These are phyloP conservation scores for Steccherinum ochraceum DNA, from an alignment of 768 basidiomycete species.

Conservation along the genomic window DNA sequence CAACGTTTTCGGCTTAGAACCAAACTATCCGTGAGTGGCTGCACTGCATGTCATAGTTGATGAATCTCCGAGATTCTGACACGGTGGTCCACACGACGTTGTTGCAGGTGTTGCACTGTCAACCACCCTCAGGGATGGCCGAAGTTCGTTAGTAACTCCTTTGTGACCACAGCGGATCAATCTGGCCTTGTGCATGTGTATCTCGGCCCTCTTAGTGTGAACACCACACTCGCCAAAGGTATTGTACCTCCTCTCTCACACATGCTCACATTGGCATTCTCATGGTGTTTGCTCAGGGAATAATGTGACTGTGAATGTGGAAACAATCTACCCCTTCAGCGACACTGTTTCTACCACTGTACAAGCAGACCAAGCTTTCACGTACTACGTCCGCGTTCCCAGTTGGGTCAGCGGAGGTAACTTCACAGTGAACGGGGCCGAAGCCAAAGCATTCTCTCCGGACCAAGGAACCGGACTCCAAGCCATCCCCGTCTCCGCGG, in stretches of 20 bases:
- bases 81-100: neutral
- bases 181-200: conserved; percentile 42
- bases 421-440: conserved; percentile 31
- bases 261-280: neutral
- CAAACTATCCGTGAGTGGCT: conserved; percentile 42
- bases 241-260: conserved; percentile 16
- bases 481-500: conserved; percentile 31
- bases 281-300: conserved; percentile 26
- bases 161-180: conserved; percentile 40
- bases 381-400: conserved; percentile 43
- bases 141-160: conserved; percentile 47
- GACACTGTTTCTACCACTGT: conserved; percentile 42
- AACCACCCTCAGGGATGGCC: conserved; percentile 51
- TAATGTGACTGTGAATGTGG: conserved; percentile 35
- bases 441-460: conserved; percentile 31
- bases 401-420: conserved; percentile 44
- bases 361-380: conserved; percentile 35
- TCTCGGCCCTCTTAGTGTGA: conserved; percentile 40
- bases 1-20: conserved; percentile 44
- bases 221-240: conserved; percentile 32
- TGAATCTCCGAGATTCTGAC: neutral
- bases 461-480: conserved; percentile 37
- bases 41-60: too few relatives aligned
- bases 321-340: conserved; percentile 47
- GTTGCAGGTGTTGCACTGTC: conserved; percentile 43